These are phyloP conservation scores for Saccharomyces mikatae DNA, from an alignment of 805 yeast genomes.

Conservation along the genomic window DNA sequence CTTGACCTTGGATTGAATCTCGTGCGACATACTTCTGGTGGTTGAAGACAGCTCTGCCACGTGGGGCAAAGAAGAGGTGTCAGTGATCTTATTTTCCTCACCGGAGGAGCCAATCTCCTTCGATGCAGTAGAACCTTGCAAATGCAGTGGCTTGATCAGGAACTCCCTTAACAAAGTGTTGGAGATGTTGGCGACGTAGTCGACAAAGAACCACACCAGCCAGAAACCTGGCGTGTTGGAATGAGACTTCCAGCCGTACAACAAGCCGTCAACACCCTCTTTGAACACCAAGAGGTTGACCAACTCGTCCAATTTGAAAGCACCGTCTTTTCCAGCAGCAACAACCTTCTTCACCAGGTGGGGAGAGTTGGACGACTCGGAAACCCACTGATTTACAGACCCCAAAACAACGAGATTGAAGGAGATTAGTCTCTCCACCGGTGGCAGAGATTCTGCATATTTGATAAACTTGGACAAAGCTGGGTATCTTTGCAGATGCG, in stretches of 20 bases:
- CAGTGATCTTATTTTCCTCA: constrained; percentile 1
- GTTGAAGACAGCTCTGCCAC: constrained; percentile 23
- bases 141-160: constrained; percentile 24
- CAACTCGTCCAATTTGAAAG: constrained; percentile 14
- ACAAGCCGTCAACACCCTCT: constrained; percentile 25
- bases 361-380: not conserved
- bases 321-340: not conserved
- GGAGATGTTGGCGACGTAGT: constrained; percentile 27
- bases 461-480: not conserved
- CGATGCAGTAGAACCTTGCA: constrained; percentile 2
- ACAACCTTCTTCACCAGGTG: not conserved
- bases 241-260: constrained; percentile 13
- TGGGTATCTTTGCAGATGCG: constrained; percentile 2
- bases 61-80: constrained; percentile 16
- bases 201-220: constrained; percentile 23
- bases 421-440: not conserved
- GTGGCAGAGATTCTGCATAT: not conserved
- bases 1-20: constrained; percentile 18
- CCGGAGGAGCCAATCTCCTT: constrained; percentile 4
- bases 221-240: constrained; percentile 21
- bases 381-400: not conserved
- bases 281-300: constrained; percentile 22
- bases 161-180: constrained; percentile 23
- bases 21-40: constrained; percentile 21
- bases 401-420: not conserved